These are phyloP conservation scores for Carallia pectinifolia DNA, from an alignment of 345 rosid species.

Conservation along the genomic window DNA sequence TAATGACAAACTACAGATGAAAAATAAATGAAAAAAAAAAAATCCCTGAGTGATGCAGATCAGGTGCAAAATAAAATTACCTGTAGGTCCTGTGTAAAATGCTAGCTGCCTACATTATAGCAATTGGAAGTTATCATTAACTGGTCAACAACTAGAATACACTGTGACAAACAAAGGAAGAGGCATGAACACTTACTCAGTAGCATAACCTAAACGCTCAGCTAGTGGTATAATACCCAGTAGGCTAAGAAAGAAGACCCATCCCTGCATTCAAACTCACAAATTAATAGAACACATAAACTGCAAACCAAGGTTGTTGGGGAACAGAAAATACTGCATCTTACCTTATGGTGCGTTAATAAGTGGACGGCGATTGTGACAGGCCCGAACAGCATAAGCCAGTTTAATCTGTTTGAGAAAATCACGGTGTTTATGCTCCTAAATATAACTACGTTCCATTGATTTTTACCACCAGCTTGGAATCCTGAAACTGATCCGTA, in stretches of 20 bases:
- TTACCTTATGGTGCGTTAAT: conserved; percentile 56
- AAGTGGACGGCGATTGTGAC: conserved; percentile 62
- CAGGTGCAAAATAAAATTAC: conserved; percentile 28
- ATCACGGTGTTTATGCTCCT: conserved; percentile 58
- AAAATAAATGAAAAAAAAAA: neutral
- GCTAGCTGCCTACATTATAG: conserved; percentile 74
- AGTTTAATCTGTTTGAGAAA: conserved; percentile 76
- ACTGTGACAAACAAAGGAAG: conserved; percentile 6
- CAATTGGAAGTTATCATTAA: conserved; percentile 25
- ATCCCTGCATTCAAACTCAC: conserved; percentile 53
- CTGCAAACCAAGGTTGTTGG: conserved; percentile 4
- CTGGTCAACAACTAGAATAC: conserved; percentile 5
- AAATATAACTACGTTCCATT: conserved; percentile 25
- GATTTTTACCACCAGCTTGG: conserved; percentile 18
- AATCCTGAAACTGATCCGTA: conserved; percentile 32
- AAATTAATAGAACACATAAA: conserved; percentile 16
- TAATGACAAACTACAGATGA: neutral
- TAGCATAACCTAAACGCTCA: conserved; percentile 95
- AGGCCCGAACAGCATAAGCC: conserved; percentile 86
- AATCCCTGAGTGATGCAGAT: neutral
- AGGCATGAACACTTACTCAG: conserved; percentile 61
- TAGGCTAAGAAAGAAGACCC: conserved; percentile 83
- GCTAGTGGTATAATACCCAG: conserved; percentile 91
- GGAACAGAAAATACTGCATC: conserved; percentile 9
- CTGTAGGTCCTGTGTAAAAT: conserved; percentile 84